Evolutionary conservation across 805 yeast genomes (phyloP).

Genomic region (Priceomyces haplophilus): DNA sequence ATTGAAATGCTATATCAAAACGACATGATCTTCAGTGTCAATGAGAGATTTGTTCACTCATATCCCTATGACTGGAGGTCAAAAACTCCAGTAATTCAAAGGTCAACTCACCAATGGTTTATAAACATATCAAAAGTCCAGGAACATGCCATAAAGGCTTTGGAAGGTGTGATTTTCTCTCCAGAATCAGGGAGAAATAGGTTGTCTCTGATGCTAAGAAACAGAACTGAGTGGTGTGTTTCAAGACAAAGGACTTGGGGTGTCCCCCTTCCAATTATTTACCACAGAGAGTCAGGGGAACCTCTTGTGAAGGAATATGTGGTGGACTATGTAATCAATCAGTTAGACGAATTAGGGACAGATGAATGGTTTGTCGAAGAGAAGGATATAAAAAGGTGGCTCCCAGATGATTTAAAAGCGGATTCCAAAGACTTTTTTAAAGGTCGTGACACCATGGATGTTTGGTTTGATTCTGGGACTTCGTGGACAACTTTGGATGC

Average conservation of each 20-base stretch:
- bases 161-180: slow-evolving; percentile 61
- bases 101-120: slow-evolving; percentile 98
- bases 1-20: slow-evolving; percentile 44
- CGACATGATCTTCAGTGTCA: slow-evolving; percentile 47
- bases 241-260: slow-evolving; percentile 98
- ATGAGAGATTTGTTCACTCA: slow-evolving; percentile 64
- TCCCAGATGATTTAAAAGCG: slow-evolving; percentile 52
- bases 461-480: slow-evolving; percentile 98
- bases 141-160: slow-evolving; percentile 53
- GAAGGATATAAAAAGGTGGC: slow-evolving; percentile 60
- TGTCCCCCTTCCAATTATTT: slow-evolving; percentile 90
- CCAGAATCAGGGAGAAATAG: slow-evolving; percentile 76
- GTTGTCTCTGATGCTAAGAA: slow-evolving; percentile 64
- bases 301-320: slow-evolving; percentile 58
- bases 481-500: slow-evolving; percentile 70
- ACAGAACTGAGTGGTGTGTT: slow-evolving; percentile 95
- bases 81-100: slow-evolving; percentile 87
- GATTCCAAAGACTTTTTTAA: slow-evolving; percentile 48
- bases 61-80: slow-evolving; percentile 98
- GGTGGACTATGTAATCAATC: slow-evolving; percentile 53
- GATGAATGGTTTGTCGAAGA: slow-evolving; percentile 76
- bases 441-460: slow-evolving; percentile 94
- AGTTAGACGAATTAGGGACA: slow-evolving; percentile 58
- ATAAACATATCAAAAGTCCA: slow-evolving; percentile 79
- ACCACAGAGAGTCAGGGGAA: slow-evolving; percentile 53